A percentile compares a stretch with the other conserved stretches of the same genome.
These are phyloP conservation scores for Lepraria neglecta DNA, from an alignment of 495 filamentous ascomycete species.

Conservation along the genomic window DNA sequence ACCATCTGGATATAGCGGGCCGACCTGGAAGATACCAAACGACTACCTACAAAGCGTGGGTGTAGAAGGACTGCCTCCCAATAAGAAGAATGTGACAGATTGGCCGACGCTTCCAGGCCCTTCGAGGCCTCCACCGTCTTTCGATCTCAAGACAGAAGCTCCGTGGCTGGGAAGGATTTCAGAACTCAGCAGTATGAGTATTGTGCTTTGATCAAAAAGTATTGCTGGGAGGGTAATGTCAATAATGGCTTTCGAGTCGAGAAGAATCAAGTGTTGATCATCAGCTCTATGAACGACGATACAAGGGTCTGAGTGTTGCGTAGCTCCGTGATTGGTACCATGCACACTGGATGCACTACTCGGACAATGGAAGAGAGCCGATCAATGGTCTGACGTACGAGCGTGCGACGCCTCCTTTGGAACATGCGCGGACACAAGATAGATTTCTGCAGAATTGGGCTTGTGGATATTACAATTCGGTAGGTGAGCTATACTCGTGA, in stretches of 20 bases:
- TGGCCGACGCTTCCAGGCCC: conserved; percentile 6
- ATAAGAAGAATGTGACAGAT: background rate
- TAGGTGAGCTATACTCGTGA: background rate
- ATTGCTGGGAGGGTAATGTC: conserved; percentile 16
- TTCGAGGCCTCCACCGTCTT: background rate
- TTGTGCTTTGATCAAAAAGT: conserved; percentile 11
- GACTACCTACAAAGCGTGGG: background rate
- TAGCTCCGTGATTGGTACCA: conserved; percentile 10
- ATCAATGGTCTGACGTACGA: conserved; percentile 8
- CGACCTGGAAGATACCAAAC: background rate
- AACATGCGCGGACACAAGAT: background rate
- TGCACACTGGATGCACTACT: conserved; percentile 13
- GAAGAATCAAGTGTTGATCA: background rate
- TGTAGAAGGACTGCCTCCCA: background rate
- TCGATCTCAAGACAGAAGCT: background rate
- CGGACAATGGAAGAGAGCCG: conserved; percentile 2
- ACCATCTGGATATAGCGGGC: conserved; percentile 3
- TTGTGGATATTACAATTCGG: conserved; percentile 1
- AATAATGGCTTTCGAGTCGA: conserved; percentile 6
- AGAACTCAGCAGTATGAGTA: conserved; percentile 6
- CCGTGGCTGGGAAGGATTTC: conserved; percentile 11
- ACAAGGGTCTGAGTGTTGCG: background rate
- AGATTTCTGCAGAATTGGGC: conserved; percentile 6
- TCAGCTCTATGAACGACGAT: too few species aligned
- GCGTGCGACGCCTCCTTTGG: background rate